A percentile compares a stretch with the other conserved stretches of the same genome.
phyloP scores from a whole-genome alignment of 495 filamentous ascomycete species.

The Bacidia gigantensis region DNA sequence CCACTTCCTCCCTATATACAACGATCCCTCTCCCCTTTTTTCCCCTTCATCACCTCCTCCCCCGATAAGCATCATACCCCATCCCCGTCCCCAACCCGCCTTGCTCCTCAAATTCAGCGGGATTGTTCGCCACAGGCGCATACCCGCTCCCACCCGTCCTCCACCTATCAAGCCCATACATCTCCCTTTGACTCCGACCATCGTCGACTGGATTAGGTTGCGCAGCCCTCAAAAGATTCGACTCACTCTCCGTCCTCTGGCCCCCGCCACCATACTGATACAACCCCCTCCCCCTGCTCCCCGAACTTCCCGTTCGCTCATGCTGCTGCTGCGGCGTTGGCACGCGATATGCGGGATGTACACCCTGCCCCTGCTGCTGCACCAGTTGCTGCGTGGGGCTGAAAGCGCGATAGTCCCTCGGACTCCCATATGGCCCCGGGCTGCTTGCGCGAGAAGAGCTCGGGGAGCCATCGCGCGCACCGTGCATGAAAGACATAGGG shows the following conservation, averaged over 20 bases:
- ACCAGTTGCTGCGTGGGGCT: slow-evolving; percentile 1
- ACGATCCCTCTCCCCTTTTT: not conserved
- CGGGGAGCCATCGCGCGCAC: slow-evolving; percentile 28
- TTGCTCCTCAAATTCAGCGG: slow-evolving; percentile 26
- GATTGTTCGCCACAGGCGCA: slow-evolving; percentile 23
- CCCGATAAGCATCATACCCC: slow-evolving; percentile 32
- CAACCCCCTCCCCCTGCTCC: slow-evolving; percentile 28
- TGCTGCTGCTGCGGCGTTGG: slow-evolving; percentile 17
- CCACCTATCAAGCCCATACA: slow-evolving; percentile 32
- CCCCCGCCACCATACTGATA: slow-evolving; percentile 26
- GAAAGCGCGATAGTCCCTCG: not conserved
- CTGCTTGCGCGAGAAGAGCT: slow-evolving; percentile 32
- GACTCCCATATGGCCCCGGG: slow-evolving; percentile 7
- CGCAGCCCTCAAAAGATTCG: slow-evolving; percentile 28
- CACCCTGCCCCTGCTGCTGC: slow-evolving; percentile 9
- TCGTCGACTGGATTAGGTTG: slow-evolving; percentile 12
- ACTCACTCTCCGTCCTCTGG: slow-evolving; percentile 37
- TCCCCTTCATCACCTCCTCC: not conserved
- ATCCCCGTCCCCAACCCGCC: slow-evolving; percentile 30
- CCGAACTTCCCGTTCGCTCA: slow-evolving; percentile 28
- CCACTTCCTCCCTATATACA: slow-evolving; percentile 22
- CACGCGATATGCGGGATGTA: slow-evolving; percentile 7
- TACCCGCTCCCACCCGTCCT: slow-evolving; percentile 35
- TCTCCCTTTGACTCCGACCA: slow-evolving; percentile 8
- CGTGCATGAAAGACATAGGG: slow-evolving; percentile 36